Evolutionary conservation across 2,329 filamentous ascomycete species (phyloP), one percentile per base, ranked within the genome.

Genomic region (Colletotrichum lentis): DNA sequence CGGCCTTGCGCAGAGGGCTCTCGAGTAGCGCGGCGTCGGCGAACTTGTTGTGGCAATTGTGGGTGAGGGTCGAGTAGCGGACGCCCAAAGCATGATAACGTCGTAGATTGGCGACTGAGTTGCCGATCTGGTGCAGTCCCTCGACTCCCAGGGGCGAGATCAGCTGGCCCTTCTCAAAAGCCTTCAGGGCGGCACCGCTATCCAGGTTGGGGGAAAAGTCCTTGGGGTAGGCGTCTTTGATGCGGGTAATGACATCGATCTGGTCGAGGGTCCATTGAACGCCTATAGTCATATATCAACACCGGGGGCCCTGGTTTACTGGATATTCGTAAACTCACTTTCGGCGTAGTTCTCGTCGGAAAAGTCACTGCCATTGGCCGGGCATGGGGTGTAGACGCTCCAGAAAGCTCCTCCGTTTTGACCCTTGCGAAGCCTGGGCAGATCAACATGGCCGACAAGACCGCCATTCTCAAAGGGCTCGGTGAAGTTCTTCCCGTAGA

Each of bases 121-220:
- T 97, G 67, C 93, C 94, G 73, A 98, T 96, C 74, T 97, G 95
- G 76, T 98, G 95, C 8, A 97, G 85, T 3, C 95, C 95, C 80
- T 97, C 94, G 60, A 96, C 88, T 3, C 90, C 92, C 4, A 95
- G 80, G 0, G 92, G 91, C 1, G 91, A 94, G 74, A 96, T 91
- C 57, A 96, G 82, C 73, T 87, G 87, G 71, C 85, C 85, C 31
- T 83, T 72, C 58, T 80, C 80, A 77, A 92, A 92, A 31, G 88
- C 87, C 2, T 83, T 76, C 44, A 89, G 75, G 3, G 91, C 92
- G 37, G 86, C 85, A 55, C 82, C 83, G 72, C 88, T 88, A 73
- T 89, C 86, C 0, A 85, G 78, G 0, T 85, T 81, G 0, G 86
- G 85, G 1, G 92, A 92, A 78, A 96, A 94, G 72, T 89, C 84